phyloP scores from a whole-genome alignment of 2,329 filamentous ascomycete species.

The Ophiocordyceps camponoti-leonardi region DNA sequence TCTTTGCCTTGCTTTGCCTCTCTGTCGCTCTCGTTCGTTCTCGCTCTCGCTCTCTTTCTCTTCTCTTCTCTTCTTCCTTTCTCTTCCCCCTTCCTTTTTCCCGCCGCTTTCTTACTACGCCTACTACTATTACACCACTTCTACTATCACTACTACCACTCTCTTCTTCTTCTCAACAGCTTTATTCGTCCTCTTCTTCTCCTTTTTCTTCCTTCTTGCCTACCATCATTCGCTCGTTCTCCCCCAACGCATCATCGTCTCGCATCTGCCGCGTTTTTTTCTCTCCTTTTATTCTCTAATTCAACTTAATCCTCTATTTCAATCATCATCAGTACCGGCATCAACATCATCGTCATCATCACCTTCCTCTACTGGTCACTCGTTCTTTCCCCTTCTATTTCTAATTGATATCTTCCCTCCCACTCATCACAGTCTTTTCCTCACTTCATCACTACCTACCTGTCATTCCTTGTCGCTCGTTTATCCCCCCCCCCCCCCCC shows the following conservation, averaged over 20 bases:
- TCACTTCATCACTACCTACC: too few species aligned
- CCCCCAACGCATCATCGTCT: constrained; percentile 3
- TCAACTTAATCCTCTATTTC: not conserved
- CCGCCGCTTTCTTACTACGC: too few species aligned
- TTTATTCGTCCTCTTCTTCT: too few species aligned
- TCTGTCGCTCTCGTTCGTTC: too few species aligned
- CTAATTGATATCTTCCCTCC: constrained; percentile 1
- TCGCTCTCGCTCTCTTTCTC: too few species aligned
- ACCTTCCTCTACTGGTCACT: too few species aligned
- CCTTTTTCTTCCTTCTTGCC: constrained; percentile 1
- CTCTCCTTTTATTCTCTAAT: constrained; percentile 2
- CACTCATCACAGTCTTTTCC: constrained; percentile 2
- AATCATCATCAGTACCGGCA: not conserved
- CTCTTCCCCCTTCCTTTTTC: not conserved
- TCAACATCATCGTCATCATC: too few species aligned
- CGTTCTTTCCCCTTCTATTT: too few species aligned
- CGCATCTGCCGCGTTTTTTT: constrained; percentile 5
- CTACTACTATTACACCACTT: not conserved
- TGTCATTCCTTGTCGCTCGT: too few species aligned
- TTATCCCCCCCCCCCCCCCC: too few species aligned
- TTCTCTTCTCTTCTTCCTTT: not conserved
- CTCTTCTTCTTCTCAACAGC: too few species aligned
- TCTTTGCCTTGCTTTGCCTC: not conserved
- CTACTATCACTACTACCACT: not conserved
- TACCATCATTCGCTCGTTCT: not conserved